A percentile compares a stretch with the other conserved stretches of the same genome.
Evolutionary conservation across 768 basidiomycete genomes (phyloP).

Genomic region (Rhodocollybia butyracea): DNA sequence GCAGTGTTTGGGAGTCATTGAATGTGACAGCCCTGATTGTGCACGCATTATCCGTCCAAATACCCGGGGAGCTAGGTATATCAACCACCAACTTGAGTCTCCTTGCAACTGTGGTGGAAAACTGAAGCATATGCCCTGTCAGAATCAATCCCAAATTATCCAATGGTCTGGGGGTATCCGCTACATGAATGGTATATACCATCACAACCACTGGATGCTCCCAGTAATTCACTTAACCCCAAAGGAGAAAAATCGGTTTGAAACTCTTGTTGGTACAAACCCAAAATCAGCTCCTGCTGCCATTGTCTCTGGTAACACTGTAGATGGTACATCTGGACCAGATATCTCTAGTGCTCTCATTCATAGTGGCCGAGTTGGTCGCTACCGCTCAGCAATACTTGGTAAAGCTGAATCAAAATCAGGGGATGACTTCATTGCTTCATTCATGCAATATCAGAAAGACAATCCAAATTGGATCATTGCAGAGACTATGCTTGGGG

Average conservation of each 20-base stretch:
- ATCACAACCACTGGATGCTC: not conserved
- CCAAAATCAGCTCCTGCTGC: not conserved
- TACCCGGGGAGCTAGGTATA: not conserved
- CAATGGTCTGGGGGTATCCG: not conserved
- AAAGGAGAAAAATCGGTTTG: not conserved
- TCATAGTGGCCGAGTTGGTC: not conserved
- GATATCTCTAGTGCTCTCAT: not conserved
- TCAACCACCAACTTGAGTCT: not conserved
- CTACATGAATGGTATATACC: not conserved
- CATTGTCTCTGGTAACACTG: too few relatives aligned
- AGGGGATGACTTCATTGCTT: not conserved
- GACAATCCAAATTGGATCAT: not conserved
- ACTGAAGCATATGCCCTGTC: not conserved
- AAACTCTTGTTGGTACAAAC: not conserved
- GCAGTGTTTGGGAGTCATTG: not conserved
- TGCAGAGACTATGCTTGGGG: not conserved
- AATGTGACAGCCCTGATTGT: not conserved
- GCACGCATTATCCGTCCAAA: not conserved
- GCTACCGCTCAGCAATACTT: not conserved
- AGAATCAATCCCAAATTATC: slow-evolving; percentile 7
- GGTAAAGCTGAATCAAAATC: not conserved
- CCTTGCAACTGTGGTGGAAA: not conserved
- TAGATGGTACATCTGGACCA: not conserved
- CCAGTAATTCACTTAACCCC: not conserved
- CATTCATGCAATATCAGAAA: not conserved